phyloP scores from a whole-genome alignment of 2,329 filamentous ascomycete species.

The Ambrosiella xylebori region DNA sequence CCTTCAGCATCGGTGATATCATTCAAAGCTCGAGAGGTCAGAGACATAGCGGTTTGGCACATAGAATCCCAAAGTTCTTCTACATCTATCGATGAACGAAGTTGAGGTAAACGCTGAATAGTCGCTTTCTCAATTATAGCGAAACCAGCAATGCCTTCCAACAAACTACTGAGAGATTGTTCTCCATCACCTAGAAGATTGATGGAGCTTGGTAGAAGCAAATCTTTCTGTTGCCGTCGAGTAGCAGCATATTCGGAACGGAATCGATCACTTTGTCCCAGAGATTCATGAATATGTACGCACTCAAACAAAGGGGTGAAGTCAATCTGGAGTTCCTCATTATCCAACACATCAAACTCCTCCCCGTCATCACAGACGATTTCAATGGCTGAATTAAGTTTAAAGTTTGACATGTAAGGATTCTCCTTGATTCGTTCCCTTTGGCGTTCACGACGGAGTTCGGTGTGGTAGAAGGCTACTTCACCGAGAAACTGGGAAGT shows the following conservation, averaged over 20 bases:
- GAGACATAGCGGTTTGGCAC: conserved; percentile 69
- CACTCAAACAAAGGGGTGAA: conserved; percentile 92
- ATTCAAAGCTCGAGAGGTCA: conserved; percentile 64
- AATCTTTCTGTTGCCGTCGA: conserved; percentile 75
- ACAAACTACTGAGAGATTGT: conserved; percentile 66
- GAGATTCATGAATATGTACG: conserved; percentile 85
- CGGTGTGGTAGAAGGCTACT: conserved; percentile 90
- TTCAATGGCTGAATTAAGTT: conserved; percentile 88
- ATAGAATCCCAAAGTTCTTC: conserved; percentile 98
- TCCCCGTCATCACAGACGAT: conserved; percentile 88
- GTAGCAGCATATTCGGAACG: conserved; percentile 83
- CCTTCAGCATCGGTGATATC: conserved; percentile 77
- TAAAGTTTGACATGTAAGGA: conserved; percentile 63
- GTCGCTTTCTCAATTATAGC: conserved; percentile 92
- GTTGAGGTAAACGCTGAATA: conserved; percentile 67
- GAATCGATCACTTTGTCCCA: conserved; percentile 85
- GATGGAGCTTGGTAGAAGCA: conserved; percentile 62
- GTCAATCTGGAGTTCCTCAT: conserved; percentile 86
- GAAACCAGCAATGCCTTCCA: conserved; percentile 91
- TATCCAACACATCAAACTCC: conserved; percentile 88
- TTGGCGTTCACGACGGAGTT: conserved; percentile 66
- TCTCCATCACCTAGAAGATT: conserved; percentile 69
- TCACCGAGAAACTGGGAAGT: conserved; percentile 92
- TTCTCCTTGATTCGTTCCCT: conserved; percentile 66
- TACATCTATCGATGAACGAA: conserved; percentile 70